Evolutionary conservation across 768 basidiomycete genomes (phyloP).

Genomic region (Leucocoprinus sp.): DNA sequence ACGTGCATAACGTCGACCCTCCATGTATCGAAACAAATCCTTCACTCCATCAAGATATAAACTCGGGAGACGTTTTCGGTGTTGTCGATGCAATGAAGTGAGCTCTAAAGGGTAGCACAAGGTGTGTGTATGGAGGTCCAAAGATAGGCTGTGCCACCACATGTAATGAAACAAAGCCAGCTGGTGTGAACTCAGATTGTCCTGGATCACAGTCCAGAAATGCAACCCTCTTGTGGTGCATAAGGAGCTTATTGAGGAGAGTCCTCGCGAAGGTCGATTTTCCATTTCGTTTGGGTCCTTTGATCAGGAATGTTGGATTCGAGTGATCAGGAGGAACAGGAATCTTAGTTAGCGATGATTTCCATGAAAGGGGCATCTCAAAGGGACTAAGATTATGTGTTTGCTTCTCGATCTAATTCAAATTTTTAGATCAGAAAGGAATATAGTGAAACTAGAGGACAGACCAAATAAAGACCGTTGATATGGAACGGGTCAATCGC

Average conservation of each 20-base stretch:
- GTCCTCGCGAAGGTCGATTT: conserved; percentile 85
- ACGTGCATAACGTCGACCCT: conserved; percentile 58
- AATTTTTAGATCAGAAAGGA: not conserved
- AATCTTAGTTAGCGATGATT: conserved; percentile 29
- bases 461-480: not conserved
- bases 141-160: conserved; percentile 60
- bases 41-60: conserved; percentile 67
- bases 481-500: not conserved
- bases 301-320: conserved; percentile 52
- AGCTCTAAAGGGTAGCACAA: conserved; percentile 55
- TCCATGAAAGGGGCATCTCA: conserved; percentile 7
- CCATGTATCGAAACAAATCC: conserved; percentile 58
- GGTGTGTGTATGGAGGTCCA: conserved; percentile 87
- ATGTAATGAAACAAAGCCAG: conserved; percentile 77
- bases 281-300: conserved; percentile 80
- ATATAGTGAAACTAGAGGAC: not conserved
- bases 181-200: conserved; percentile 88
- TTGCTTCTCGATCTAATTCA: not conserved
- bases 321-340: conserved; percentile 13
- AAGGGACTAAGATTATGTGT: not conserved
- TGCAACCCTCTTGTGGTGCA: conserved; percentile 70
- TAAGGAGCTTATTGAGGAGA: conserved; percentile 60
- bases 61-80: conserved; percentile 67
- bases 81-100: conserved; percentile 80
- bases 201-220: conserved; percentile 91